Evolutionary conservation across 116 monocot species (phyloP), one percentile per base, ranked within the genome.

Genomic region (Trichopus zeylanicus): DNA sequence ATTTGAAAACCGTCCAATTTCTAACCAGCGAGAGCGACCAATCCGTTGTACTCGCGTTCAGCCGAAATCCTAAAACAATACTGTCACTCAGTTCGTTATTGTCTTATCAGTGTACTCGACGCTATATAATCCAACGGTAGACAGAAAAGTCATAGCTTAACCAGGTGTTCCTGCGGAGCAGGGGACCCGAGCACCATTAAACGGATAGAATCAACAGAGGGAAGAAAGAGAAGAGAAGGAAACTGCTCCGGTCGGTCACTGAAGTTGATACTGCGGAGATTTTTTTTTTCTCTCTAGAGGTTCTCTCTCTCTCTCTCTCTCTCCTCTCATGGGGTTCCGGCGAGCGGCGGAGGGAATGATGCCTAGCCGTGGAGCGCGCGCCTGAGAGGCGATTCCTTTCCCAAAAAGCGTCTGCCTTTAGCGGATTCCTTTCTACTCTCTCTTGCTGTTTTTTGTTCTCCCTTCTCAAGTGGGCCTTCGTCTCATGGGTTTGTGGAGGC

Each of bases 311-410:
- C 47, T 21, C 16, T 46, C 49, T 52, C 51, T 31, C 22, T 7
- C 21, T 21, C 26, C n/a, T 10, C 26, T 60, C 68, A 35, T 68
- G 46, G 48, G 27, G n/a, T 74, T 63, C 70, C 74, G 38, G 53
- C 62, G 18, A n/a, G 42, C 55, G 48, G 37, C 57, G 64, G 67
- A 63, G 51, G 57, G 65, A 73, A 78, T 73, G 78, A 78, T 72
- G 71, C 58, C 54, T 6, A 60, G 57, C 66, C 60, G 11, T 62
- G 61, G 42, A 9, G 33, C 6, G 12, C 23, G 46, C 15, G 46
- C 64, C 33, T 26, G 47, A 53, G n/a, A n/a, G n/a, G n/a, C n/a
- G n/a, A 35, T 7, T 26, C 59, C 29, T 24, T 73, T 67, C 66
- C 63, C 30, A 29, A 28, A 62, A 39, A 35, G 46, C 18, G n/a